Evolutionary conservation across 371 early-diverging fungal genomes (phyloP).

Genomic region (Entomophthora muscae): DNA sequence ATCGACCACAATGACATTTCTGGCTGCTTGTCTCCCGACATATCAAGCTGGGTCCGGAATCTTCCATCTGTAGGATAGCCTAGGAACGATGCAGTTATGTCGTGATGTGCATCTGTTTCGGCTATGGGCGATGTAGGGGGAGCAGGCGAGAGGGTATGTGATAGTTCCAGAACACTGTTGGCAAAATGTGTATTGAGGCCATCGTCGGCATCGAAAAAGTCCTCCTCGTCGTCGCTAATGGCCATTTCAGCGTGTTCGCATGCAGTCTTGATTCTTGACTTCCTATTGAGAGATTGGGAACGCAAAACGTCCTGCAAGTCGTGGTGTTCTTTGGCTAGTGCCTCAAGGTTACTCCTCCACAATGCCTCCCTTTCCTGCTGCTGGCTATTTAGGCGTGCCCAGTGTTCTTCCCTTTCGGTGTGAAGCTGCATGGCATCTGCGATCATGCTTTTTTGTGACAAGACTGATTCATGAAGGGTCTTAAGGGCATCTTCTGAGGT

Average conservation of each 20-base stretch:
- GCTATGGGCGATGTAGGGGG: conserved; percentile 38
- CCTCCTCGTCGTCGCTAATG: conserved; percentile 21
- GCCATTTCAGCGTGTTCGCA: not conserved
- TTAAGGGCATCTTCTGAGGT: not conserved
- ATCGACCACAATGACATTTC: conserved; percentile 46
- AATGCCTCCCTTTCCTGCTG: conserved; percentile 15
- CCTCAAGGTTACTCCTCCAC: conserved; percentile 12
- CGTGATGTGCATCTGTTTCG: conserved; percentile 15
- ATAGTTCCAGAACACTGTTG: conserved; percentile 6
- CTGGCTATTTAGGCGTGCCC: conserved; percentile 12
- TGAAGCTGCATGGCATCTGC: conserved; percentile 2
- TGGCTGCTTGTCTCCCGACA: conserved; percentile 24
- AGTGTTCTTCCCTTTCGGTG: conserved; percentile 17
- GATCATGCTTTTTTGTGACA: not conserved
- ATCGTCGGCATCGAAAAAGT: conserved; percentile 45
- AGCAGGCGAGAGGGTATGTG: conserved; percentile 10
- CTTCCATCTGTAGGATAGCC: conserved; percentile 17
- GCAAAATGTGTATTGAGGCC: not conserved
- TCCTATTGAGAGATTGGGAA: conserved; percentile 1
- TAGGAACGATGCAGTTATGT: conserved; percentile 18
- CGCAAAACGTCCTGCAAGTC: conserved; percentile 10
- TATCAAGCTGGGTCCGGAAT: conserved; percentile 21
- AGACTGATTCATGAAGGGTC: not conserved
- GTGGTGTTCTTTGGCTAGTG: conserved; percentile 14
- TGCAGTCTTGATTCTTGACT: not conserved